A percentile compares a stretch with the other conserved stretches of the same genome.
phyloP scores from a whole-genome alignment of 768 basidiomycete genomes.

The Gymnopilus dilepis region DNA sequence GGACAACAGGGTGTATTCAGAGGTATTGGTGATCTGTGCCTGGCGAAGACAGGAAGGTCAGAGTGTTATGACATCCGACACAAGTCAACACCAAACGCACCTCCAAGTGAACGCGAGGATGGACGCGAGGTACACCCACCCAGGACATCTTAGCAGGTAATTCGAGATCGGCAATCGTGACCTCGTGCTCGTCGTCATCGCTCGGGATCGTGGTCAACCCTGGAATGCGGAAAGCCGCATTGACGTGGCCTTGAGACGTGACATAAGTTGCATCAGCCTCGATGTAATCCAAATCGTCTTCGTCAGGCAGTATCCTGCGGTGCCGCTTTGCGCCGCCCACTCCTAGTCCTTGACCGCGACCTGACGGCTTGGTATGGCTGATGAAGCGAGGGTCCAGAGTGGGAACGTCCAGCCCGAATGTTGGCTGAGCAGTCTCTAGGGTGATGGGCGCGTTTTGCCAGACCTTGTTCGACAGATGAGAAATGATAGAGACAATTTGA shows the following conservation, averaged over 20 bases:
- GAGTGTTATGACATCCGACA: not conserved
- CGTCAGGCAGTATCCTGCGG: conserved; percentile 12
- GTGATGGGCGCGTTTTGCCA: conserved; percentile 36
- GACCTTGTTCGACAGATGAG: conserved; percentile 16
- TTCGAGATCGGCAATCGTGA: conserved; percentile 37
- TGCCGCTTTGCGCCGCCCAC: conserved; percentile 1
- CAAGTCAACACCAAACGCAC: conserved; percentile 20
- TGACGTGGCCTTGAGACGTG: conserved; percentile 35
- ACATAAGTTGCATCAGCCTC: conserved; percentile 15
- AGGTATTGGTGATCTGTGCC: conserved; percentile 43
- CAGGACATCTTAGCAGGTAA: conserved; percentile 39
- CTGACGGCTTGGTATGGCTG: conserved; percentile 8
- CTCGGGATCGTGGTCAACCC: conserved; percentile 37
- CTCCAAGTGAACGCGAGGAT: conserved; percentile 36
- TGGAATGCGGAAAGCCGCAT: conserved; percentile 39
- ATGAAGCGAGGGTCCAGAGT: conserved; percentile 17
- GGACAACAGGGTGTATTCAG: conserved; percentile 40
- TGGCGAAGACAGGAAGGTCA: conserved; percentile 11
- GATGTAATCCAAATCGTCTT: conserved; percentile 9
- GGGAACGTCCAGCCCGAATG: conserved; percentile 16
- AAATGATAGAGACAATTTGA: not conserved
- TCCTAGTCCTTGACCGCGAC: not conserved
- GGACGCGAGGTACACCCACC: conserved; percentile 40
- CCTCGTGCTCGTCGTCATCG: conserved; percentile 34
- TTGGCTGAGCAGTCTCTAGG: conserved; percentile 39